Conservation (phyloP, 257 asterid species). For the Penstemon newberryi region DNA sequence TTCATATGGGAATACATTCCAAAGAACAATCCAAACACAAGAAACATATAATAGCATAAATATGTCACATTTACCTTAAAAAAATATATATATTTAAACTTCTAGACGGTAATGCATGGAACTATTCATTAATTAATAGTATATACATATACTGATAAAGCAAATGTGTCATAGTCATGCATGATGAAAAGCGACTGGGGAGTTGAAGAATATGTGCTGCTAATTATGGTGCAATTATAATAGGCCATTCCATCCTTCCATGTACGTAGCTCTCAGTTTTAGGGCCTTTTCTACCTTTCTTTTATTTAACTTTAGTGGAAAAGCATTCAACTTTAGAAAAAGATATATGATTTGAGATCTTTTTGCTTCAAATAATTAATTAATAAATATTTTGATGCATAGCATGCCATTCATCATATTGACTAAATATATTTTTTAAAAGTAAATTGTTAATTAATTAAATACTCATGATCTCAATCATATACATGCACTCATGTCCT, state of each 20-base stretch:
- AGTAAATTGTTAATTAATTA: background rate
- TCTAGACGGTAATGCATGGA: background rate
- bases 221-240: constrained; percentile 41
- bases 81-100: background rate
- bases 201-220: constrained; percentile 53
- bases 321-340: constrained; percentile 47
- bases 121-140: background rate
- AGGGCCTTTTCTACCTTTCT: constrained; percentile 31
- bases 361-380: constrained; percentile 13
- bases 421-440: background rate
- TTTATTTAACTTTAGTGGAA: constrained; percentile 41
- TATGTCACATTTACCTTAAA: background rate
- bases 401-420: constrained; percentile 15
- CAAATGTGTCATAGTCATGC: constrained; percentile 19
- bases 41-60: no score
- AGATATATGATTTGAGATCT: constrained; percentile 29
- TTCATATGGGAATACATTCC: no score
- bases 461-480: constrained; percentile 24
- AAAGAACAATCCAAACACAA: no score
- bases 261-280: constrained; percentile 33
- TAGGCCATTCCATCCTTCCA: constrained; percentile 30
- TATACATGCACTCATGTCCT: constrained; percentile 21
- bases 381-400: constrained; percentile 6
- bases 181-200: constrained; percentile 39
- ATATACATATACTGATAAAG: background rate